Conservation (phyloP, 805 yeast genomes). For the Barnettozyma salicaria region DNA sequence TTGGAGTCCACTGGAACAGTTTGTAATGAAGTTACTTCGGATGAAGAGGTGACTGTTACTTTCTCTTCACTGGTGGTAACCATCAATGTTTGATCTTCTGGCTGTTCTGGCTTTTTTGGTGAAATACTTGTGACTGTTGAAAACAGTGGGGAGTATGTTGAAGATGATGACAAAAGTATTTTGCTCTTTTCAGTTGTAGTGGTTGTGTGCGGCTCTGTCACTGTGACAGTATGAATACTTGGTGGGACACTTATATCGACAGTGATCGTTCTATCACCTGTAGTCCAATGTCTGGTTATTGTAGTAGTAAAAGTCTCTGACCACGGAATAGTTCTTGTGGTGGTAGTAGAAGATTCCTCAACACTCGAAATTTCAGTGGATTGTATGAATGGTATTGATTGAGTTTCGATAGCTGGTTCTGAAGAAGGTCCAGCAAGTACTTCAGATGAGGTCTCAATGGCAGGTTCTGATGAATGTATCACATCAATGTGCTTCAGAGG, state of each 20-base stretch:
- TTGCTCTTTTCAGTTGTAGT: no score
- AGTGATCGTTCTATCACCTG: slow-evolving; percentile 11
- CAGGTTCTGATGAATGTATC: not conserved
- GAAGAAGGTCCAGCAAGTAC: no score
- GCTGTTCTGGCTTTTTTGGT: slow-evolving; percentile 2
- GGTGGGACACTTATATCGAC: slow-evolving; percentile 9
- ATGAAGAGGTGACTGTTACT: not conserved
- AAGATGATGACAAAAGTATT: no score
- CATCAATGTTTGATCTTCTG: no score
- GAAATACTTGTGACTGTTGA: slow-evolving; percentile 2
- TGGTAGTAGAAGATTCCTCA: slow-evolving; percentile 8
- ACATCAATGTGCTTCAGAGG: not conserved
- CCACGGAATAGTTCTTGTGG: slow-evolving; percentile 10
- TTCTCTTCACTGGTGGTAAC: no score
- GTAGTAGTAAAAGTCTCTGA: slow-evolving; percentile 11
- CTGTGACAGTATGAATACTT: not conserved
- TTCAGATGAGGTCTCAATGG: slow-evolving; percentile 4
- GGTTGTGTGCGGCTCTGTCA: not conserved
- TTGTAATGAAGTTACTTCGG: not conserved
- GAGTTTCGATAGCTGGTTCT: no score
- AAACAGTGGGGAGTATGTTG: no score
- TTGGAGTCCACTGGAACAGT: not conserved
- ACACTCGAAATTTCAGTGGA: no score
- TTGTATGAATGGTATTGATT: no score
- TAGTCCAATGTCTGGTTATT: slow-evolving; percentile 8